Conservation (phyloP, 768 basidiomycete genomes). For the Rhodotorula babjevae region DNA sequence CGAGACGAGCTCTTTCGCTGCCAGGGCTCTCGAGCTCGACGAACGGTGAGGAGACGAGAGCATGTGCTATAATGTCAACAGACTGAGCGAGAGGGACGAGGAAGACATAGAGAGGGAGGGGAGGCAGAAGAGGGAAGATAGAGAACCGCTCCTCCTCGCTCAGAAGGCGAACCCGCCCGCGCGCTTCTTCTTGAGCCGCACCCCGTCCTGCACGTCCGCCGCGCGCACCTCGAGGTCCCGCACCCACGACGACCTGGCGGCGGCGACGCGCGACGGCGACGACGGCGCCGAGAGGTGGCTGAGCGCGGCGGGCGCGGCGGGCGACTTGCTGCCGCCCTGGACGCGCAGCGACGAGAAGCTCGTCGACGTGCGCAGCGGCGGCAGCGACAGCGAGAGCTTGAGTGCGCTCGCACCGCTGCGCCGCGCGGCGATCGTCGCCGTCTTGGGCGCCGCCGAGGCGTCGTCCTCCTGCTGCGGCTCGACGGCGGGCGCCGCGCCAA, state of each 20-base stretch:
- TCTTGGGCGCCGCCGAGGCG: not conserved
- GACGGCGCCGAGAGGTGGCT: conserved; percentile 1
- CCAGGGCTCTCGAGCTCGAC: no score
- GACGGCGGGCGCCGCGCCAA: not conserved
- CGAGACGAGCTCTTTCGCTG: no score
- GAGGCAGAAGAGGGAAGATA: no score
- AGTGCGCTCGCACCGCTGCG: not conserved
- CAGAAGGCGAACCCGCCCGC: conserved; percentile 6
- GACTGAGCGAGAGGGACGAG: no score
- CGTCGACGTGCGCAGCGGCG: not conserved
- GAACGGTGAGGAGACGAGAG: no score
- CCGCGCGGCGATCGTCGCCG: not conserved
- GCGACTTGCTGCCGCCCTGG: not conserved
- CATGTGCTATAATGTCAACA: no score
- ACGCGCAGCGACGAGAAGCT: not conserved
- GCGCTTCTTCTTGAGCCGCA: not conserved
- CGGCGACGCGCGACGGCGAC: not conserved
- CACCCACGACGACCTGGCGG: not conserved
- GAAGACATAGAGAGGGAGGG: no score
- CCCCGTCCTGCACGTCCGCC: not conserved
- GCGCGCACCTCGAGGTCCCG: not conserved
- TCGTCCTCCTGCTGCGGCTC: not conserved
- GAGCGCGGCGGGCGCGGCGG: not conserved
- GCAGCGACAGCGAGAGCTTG: not conserved
- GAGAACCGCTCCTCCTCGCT: not conserved